phyloP scores from a whole-genome alignment of 2,329 filamentous ascomycete genomes.

The Pseudopithomyces maydicus region DNA sequence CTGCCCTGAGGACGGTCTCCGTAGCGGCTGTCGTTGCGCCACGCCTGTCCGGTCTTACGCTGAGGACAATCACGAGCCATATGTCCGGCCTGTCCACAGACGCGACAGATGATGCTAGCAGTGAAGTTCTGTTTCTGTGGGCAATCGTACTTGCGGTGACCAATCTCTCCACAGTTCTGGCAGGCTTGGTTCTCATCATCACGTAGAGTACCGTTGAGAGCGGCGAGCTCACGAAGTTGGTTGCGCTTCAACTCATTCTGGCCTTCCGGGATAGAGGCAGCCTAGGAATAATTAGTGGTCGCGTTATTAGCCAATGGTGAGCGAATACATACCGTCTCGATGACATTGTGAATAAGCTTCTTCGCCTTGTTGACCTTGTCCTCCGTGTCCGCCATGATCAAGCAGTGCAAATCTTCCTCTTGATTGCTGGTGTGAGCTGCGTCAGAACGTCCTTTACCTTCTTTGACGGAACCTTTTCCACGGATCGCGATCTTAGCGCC shows the following conservation, averaged over 20 bases:
- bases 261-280: slow-evolving; percentile 96
- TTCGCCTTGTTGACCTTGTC: slow-evolving; percentile 99
- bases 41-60: slow-evolving; percentile 85
- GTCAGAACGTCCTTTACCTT: slow-evolving; percentile 98
- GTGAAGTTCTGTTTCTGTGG: slow-evolving; percentile 98
- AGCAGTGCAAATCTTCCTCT: slow-evolving; percentile 97
- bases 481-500: slow-evolving; percentile 98
- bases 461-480: slow-evolving; percentile 99
- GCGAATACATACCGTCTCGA: slow-evolving; percentile 84
- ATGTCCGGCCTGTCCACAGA: slow-evolving; percentile 96
- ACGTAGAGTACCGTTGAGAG: slow-evolving; percentile 97
- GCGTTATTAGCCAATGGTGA: background rate
- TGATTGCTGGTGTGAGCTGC: slow-evolving; percentile 99
- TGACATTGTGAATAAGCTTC: slow-evolving; percentile 96
- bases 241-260: slow-evolving; percentile 99
- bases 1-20: slow-evolving; percentile 62
- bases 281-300: slow-evolving; percentile 61
- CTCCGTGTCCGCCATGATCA: slow-evolving; percentile 99
- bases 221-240: slow-evolving; percentile 94
- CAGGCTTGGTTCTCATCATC: slow-evolving; percentile 99
- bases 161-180: slow-evolving; percentile 98
- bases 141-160: slow-evolving; percentile 98
- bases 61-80: slow-evolving; percentile 99
- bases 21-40: slow-evolving; percentile 76
- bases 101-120: slow-evolving; percentile 98